A percentile compares a stretch with the other conserved stretches of the same genome.
Evolutionary conservation across 371 early-diverging fungal species (phyloP).

Genomic region (Saksenaea vasiformis): DNA sequence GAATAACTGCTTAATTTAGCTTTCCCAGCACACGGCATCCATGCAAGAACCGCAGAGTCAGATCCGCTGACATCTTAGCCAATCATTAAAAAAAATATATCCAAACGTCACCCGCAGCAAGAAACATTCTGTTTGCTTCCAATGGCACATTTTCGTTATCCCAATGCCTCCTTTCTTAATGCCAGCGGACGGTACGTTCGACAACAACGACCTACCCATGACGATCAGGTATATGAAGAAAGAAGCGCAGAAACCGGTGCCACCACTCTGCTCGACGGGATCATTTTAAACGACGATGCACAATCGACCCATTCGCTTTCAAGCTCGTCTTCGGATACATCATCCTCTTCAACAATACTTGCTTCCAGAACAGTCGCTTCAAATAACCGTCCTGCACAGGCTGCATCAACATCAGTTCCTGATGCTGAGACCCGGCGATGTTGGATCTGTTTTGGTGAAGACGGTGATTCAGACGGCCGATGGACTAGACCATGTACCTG

Average conservation of each 20-base stretch:
- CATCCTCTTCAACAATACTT: conserved; percentile 37
- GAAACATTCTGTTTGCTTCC: neutral
- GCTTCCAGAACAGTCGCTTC: conserved; percentile 17
- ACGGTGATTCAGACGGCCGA: conserved; percentile 54
- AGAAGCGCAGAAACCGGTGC: neutral
- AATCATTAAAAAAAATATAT: no score
- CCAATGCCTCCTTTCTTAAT: neutral
- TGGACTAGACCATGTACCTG: conserved; percentile 82
- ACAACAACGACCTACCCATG: neutral
- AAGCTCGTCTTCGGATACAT: conserved; percentile 12
- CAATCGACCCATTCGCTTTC: conserved; percentile 3
- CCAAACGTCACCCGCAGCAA: no score
- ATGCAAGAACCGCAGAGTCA: no score
- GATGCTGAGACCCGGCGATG: conserved; percentile 39
- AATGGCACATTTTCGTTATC: conserved; percentile 18
- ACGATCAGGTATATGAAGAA: neutral
- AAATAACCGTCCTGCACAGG: neutral
- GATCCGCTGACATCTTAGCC: no score
- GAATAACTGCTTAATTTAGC: no score
- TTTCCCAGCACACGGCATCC: no score
- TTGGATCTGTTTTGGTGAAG: conserved; percentile 73
- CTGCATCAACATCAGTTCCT: conserved; percentile 6
- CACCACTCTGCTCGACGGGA: neutral
- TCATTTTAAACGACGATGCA: neutral
- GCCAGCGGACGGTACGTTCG: neutral